A percentile compares a stretch with the other conserved stretches of the same genome.
Conservation (phyloP, 2,329 filamentous ascomycete genomes). For the Hypoxylon rubiginosum region DNA sequence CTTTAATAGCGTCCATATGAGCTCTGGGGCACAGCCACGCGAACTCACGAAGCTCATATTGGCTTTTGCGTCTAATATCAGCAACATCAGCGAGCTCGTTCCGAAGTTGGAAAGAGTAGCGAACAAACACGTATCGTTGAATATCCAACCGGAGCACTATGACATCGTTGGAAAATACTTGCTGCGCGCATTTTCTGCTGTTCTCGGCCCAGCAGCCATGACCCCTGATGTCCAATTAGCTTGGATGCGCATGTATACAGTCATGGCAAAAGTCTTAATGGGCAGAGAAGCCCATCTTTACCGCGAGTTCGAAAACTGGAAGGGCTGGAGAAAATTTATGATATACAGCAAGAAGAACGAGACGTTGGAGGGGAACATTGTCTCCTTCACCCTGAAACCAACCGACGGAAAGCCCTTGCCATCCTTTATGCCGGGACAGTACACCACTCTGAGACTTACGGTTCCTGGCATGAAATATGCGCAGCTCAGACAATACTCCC, state of each 20-base stretch:
- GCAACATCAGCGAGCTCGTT: constrained; percentile 68
- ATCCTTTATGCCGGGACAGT: constrained; percentile 77
- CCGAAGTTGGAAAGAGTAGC: constrained; percentile 70
- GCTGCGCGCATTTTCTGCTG: constrained; percentile 74
- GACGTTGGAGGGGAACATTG: constrained; percentile 70
- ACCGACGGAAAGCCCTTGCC: constrained; percentile 73
- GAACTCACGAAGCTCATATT: constrained; percentile 64
- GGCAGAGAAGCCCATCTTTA: constrained; percentile 74
- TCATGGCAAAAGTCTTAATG: constrained; percentile 80
- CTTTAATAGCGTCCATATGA: constrained; percentile 78
- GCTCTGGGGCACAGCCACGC: constrained; percentile 69
- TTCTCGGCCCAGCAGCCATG: constrained; percentile 76
- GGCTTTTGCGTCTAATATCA: constrained; percentile 79
- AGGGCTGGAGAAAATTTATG: constrained; percentile 75
- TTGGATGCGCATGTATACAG: constrained; percentile 79
- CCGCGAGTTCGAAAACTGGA: constrained; percentile 72
- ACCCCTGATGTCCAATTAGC: constrained; percentile 74
- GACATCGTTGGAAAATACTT: constrained; percentile 77
- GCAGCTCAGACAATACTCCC: constrained; percentile 79
- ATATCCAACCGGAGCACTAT: constrained; percentile 78
- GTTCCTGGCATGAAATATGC: constrained; percentile 69
- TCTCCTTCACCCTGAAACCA: constrained; percentile 77
- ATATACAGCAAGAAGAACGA: constrained; percentile 75
- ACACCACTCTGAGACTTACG: constrained; percentile 73
- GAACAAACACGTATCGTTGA: constrained; percentile 80